These are phyloP conservation scores for Gaultheria prostrata DNA, from an alignment of 148 eudicot species.

Conservation along the genomic window DNA sequence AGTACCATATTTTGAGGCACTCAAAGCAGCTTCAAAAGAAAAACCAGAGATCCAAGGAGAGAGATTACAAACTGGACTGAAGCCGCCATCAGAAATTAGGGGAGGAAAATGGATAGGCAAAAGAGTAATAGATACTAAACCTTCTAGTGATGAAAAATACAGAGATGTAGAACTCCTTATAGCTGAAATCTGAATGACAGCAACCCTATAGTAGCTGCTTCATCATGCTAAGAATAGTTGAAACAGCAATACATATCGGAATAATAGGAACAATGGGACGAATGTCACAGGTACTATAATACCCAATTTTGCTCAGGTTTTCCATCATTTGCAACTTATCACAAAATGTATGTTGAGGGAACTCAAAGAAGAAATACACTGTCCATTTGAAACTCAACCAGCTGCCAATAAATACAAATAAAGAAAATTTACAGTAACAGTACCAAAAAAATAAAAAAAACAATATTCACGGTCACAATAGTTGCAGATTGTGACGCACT, in stretches of 20 bases:
- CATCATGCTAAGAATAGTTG: not conserved
- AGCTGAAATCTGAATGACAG: not conserved
- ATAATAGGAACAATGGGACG: not conserved
- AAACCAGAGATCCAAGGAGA: not conserved
- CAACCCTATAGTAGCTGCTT: not conserved
- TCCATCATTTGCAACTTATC: not conserved
- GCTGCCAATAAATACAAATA: not conserved
- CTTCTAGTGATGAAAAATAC: not conserved
- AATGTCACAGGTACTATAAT: constrained; percentile 3
- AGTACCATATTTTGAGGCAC: not conserved
- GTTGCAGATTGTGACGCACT: not conserved
- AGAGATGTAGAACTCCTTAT: not conserved
- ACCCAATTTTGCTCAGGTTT: not conserved
- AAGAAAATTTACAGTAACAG: not conserved
- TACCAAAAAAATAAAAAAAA: too few species aligned
- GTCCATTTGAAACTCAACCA: not conserved
- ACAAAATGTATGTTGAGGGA: not conserved
- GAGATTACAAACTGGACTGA: not conserved
- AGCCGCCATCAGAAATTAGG: not conserved
- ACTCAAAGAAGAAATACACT: not conserved
- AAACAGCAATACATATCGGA: not conserved
- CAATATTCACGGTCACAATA: not conserved
- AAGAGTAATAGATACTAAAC: not conserved
- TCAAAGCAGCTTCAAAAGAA: not conserved
- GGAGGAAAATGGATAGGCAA: not conserved